Evolutionary conservation across 306 rosid genomes (phyloP).

Genomic region (Acacia confusa): DNA sequence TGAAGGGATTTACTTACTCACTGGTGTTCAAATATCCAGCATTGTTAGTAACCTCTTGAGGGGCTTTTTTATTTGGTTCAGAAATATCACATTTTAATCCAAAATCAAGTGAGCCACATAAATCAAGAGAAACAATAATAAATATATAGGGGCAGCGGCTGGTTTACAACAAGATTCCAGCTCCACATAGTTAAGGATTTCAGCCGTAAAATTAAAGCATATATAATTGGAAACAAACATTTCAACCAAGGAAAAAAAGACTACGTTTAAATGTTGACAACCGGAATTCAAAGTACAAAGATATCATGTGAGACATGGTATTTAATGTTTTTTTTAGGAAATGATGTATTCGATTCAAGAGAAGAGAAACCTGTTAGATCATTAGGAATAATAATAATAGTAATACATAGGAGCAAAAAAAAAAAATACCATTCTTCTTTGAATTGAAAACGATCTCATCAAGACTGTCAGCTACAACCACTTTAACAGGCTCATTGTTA

Average conservation of each 20-base stretch:
- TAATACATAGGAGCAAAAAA: slow-evolving; percentile 8
- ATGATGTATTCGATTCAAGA: not conserved
- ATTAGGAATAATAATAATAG: not conserved
- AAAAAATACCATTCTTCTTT: slow-evolving; percentile 70
- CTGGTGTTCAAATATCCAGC: not conserved
- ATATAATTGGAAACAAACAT: not conserved
- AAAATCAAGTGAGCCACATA: not conserved
- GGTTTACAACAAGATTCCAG: not conserved
- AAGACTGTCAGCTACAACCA: slow-evolving; percentile 72
- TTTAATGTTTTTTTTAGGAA: slow-evolving; percentile 2
- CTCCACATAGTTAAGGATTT: not conserved
- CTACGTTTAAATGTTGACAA: not conserved
- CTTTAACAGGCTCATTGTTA: slow-evolving; percentile 86
- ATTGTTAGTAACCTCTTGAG: not conserved
- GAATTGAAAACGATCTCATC: slow-evolving; percentile 75
- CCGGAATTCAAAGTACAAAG: not conserved
- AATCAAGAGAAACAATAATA: slow-evolving; percentile 2
- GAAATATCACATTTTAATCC: not conserved
- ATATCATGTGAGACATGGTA: not conserved
- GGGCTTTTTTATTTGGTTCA: not conserved
- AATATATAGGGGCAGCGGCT: not conserved
- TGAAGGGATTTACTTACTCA: not conserved
- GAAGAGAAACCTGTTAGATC: slow-evolving; percentile 1
- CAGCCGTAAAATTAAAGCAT: not conserved
- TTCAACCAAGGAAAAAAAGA: not conserved